Percentiles rank a stretch among this genome's conserved stretches.
Evolutionary conservation across 192 early-diverging fungal genomes (phyloP).

Genomic region (Phycomyces blakesleeanus): DNA sequence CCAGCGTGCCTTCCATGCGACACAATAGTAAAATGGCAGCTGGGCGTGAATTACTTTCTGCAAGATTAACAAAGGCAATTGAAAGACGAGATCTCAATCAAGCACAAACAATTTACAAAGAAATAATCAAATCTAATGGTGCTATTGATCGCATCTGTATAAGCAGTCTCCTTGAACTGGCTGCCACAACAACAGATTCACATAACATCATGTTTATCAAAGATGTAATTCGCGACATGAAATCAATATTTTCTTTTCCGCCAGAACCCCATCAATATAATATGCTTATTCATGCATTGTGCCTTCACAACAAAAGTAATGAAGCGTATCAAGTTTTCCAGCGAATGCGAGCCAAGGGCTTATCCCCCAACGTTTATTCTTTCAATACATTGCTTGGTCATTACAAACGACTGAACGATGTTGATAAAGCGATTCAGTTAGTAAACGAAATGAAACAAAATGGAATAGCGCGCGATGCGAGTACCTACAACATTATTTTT

Average conservation of each 20-base stretch:
- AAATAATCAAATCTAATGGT: not conserved
- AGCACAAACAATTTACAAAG: not conserved
- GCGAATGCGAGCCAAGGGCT: conserved; percentile 18
- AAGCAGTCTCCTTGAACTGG: not conserved
- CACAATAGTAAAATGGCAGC: too few relatives aligned
- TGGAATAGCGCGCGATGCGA: conserved; percentile 10
- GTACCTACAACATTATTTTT: conserved; percentile 26
- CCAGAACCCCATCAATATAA: conserved; percentile 28
- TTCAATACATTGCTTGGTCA: conserved; percentile 33
- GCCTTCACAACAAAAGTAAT: conserved; percentile 16
- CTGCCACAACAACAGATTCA: not conserved
- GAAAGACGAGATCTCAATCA: too few relatives aligned
- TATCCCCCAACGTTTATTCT: conserved; percentile 29
- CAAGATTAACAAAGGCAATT: too few relatives aligned
- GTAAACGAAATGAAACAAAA: conserved; percentile 19
- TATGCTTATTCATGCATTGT: conserved; percentile 19
- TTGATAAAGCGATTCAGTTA: not conserved
- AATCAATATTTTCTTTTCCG: not conserved
- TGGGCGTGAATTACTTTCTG: too few relatives aligned
- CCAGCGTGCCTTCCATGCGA: too few relatives aligned
- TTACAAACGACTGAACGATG: conserved; percentile 15
- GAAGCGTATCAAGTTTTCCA: conserved; percentile 24
- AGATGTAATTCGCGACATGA: conserved; percentile 18
- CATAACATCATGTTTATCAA: conserved; percentile 19
- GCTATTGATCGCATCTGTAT: not conserved